These are phyloP conservation scores for Chimonanthus praecox DNA, from an alignment of 164 flowering plant genomes.

Conservation along the genomic window DNA sequence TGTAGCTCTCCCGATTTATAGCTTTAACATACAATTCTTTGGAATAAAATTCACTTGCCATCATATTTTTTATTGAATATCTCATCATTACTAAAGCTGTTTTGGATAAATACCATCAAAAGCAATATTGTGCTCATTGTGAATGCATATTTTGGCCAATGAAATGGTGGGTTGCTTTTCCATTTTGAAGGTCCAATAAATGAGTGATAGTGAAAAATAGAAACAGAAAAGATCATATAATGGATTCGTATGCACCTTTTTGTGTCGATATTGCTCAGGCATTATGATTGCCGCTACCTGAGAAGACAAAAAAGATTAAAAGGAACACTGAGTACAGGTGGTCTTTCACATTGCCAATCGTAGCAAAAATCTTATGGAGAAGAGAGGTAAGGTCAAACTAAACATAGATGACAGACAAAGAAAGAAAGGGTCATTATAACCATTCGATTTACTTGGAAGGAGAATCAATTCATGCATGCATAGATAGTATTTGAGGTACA, in stretches of 20 bases:
- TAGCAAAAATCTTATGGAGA: not conserved
- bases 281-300: constrained; percentile 81
- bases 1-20: too few relatives aligned
- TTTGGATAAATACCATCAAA: too few relatives aligned
- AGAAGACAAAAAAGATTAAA: constrained; percentile 7
- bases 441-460: not conserved
- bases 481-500: not conserved
- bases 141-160: not conserved
- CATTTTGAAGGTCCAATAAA: not conserved
- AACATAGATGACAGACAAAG: not conserved
- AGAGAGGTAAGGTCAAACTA: not conserved
- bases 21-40: too few relatives aligned
- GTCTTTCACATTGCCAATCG: not conserved
- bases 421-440: not conserved
- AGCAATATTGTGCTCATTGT: not conserved
- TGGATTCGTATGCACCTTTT: constrained; percentile 47
- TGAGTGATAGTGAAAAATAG: too few relatives aligned
- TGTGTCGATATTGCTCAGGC: constrained; percentile 78
- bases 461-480: not conserved
- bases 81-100: too few relatives aligned
- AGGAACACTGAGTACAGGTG: not conserved
- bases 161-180: not conserved
- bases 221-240: not conserved
- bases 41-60: too few relatives aligned
- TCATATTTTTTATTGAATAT: too few relatives aligned